Conservation (phyloP, 208 protist species). For the Angomonas deanei region DNA sequence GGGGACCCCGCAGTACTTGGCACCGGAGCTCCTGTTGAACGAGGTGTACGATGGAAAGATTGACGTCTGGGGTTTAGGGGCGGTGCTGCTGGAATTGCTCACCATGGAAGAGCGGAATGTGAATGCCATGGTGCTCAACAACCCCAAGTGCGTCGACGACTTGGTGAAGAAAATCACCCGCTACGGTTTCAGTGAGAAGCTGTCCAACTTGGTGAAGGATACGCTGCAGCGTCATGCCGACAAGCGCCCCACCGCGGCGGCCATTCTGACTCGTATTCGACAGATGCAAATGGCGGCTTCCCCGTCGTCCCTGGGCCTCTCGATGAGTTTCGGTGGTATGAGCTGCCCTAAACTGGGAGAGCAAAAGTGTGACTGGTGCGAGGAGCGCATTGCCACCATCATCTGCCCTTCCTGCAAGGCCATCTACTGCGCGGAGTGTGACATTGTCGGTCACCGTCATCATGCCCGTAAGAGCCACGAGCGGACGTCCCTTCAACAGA, state of each 20-base stretch:
- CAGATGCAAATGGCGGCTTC: conserved; percentile 26
- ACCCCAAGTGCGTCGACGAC: conserved; percentile 32
- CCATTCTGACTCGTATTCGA: conserved; percentile 38
- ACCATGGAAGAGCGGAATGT: conserved; percentile 75
- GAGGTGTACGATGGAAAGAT: conserved; percentile 81
- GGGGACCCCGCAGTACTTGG: conserved; percentile 88
- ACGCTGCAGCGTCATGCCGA: conserved; percentile 72
- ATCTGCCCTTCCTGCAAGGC: conserved; percentile 38
- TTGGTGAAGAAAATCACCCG: conserved; percentile 51
- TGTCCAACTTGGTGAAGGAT: conserved; percentile 51
- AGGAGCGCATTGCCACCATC: conserved; percentile 42
- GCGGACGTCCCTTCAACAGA: conserved; percentile 16
- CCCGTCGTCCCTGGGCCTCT: conserved; percentile 23
- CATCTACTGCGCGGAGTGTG: conserved; percentile 60
- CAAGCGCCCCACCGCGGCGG: conserved; percentile 42
- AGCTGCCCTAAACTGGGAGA: conserved; percentile 41
- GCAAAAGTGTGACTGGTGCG: conserved; percentile 55
- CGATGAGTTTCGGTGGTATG: conserved; percentile 34
- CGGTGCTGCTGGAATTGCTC: conserved; percentile 73
- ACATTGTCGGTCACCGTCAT: conserved; percentile 54
- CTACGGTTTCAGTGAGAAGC: conserved; percentile 57
- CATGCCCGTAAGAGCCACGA: conserved; percentile 56
- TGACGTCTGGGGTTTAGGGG: conserved; percentile 82
- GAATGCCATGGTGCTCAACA: conserved; percentile 75
- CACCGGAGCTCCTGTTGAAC: conserved; percentile 86